These are phyloP conservation scores for Hordeum vulgare DNA, from an alignment of 176 grass and related monocot species.

Conservation along the genomic window MorexV3_pseudomolecules_assembly NC_058519.1:202474053-202474552, in stretches of 20 bases:
- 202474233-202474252: slow-evolving; percentile 12
- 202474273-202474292: not conserved
- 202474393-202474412: not conserved
- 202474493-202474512: slow-evolving; percentile 8
- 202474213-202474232: slow-evolving; percentile 27
- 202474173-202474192: slow-evolving; percentile 42
- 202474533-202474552: not conserved
- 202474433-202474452: not conserved
- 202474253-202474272: slow-evolving; percentile 77
- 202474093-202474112: no score
- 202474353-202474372: not conserved
- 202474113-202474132: not conserved
- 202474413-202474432: not conserved
- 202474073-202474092: slow-evolving; percentile 78
- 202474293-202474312: not conserved
- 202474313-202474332: slow-evolving; percentile 6
- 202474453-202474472: not conserved
- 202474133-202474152: no score
- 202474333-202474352: not conserved
- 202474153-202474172: not conserved
- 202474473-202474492: not conserved
- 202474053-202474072: slow-evolving; percentile 87
- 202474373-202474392: not conserved
- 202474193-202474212: slow-evolving; percentile 90
- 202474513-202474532: not conserved